These are phyloP conservation scores for Nothophoma quercina DNA, from an alignment of 2,329 filamentous ascomycete genomes.

Conservation along the genomic window DNA sequence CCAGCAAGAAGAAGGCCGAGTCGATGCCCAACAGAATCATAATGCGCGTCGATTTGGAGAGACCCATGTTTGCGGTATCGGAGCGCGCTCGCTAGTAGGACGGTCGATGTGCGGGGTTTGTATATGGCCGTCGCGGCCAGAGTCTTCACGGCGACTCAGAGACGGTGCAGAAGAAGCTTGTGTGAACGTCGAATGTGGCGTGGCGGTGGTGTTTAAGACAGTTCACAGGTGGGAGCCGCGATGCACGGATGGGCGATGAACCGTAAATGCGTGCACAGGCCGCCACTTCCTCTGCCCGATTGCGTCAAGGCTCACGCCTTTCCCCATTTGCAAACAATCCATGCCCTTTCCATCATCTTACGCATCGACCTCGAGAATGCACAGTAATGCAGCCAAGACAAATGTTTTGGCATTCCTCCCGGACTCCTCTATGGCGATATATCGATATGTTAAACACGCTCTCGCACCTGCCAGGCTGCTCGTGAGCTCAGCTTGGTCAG, in stretches of 20 bases:
- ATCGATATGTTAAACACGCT: not conserved
- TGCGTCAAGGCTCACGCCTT: conserved; percentile 17
- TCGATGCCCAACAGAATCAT: conserved; percentile 92
- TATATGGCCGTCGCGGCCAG: conserved; percentile 9
- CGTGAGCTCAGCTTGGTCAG: conserved; percentile 1
- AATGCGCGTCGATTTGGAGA: conserved; percentile 93
- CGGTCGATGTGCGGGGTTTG: not conserved
- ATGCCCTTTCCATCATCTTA: conserved; percentile 2
- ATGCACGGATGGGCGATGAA: conserved; percentile 10
- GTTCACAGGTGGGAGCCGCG: not conserved
- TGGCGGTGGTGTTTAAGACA: conserved; percentile 4
- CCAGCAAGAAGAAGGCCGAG: conserved; percentile 85
- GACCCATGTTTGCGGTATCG: conserved; percentile 67
- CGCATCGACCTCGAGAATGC: conserved; percentile 1
- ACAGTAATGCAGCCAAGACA: not conserved
- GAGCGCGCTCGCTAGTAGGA: conserved; percentile 17
- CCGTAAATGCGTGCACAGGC: conserved; percentile 10
- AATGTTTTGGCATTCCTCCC: not conserved
- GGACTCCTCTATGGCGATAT: not conserved
- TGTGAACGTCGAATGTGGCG: not conserved
- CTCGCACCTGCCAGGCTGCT: not conserved
- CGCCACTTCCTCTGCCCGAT: conserved; percentile 14
- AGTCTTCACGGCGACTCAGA: not conserved
- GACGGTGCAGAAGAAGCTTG: not conserved
- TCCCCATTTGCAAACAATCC: conserved; percentile 3